Evolutionary conservation across 805 yeast species (phyloP).

Genomic region (Monosporozyma aerobia): DNA sequence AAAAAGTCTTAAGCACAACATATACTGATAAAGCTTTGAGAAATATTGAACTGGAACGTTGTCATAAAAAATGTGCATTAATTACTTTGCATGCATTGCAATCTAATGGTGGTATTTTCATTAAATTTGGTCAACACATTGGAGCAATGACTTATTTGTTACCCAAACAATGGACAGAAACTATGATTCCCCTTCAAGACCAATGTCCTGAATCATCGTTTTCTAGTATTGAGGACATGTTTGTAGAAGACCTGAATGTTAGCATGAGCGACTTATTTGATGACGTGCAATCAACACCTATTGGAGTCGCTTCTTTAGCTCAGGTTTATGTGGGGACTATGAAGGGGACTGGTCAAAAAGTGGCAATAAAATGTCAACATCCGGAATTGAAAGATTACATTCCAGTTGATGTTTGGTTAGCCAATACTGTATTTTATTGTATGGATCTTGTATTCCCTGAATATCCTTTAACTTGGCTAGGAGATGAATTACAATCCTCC

Average conservation of each 20-base stretch:
- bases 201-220: constrained; percentile 74
- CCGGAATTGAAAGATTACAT: constrained; percentile 81
- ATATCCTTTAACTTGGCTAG: constrained; percentile 90
- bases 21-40: constrained; percentile 41
- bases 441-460: constrained; percentile 82
- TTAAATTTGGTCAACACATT: constrained; percentile 90
- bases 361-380: constrained; percentile 93
- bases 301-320: constrained; percentile 94
- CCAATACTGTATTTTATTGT: constrained; percentile 62
- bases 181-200: constrained; percentile 90
- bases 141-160: constrained; percentile 85
- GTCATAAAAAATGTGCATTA: constrained; percentile 69
- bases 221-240: constrained; percentile 60
- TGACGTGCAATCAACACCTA: constrained; percentile 61
- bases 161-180: constrained; percentile 90
- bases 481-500: constrained; percentile 81
- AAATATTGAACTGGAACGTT: constrained; percentile 43
- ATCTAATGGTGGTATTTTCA: constrained; percentile 83
- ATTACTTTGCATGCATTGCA: constrained; percentile 74
- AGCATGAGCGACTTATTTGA: constrained; percentile 53
- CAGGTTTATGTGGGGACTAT: constrained; percentile 82
- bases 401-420: constrained; percentile 78
- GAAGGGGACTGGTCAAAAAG: constrained; percentile 50
- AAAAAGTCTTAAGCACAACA: constrained; percentile 40
- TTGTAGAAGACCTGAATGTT: constrained; percentile 55